Evolutionary conservation across 2,329 filamentous ascomycete genomes (phyloP).

Genomic region (Cercospora sp.): DNA sequence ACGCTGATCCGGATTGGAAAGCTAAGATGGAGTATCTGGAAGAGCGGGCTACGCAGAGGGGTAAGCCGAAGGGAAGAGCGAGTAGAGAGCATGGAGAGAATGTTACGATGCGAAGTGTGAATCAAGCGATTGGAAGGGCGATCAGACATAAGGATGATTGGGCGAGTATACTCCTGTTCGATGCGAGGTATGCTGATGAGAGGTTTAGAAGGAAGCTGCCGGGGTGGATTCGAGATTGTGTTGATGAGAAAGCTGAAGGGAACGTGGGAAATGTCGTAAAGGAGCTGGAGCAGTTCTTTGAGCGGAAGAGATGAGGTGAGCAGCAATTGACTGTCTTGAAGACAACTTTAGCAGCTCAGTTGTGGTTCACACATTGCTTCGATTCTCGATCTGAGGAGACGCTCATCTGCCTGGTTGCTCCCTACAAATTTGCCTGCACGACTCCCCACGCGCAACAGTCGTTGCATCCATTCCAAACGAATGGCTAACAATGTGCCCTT

Average conservation of each 20-base stretch:
- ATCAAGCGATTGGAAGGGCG: constrained; percentile 91
- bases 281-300: constrained; percentile 21
- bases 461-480: not conserved
- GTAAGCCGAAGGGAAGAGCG: constrained; percentile 46
- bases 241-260: constrained; percentile 10
- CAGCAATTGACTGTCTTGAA: not conserved
- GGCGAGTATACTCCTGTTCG: constrained; percentile 82
- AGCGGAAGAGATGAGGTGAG: not conserved
- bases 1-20: constrained; percentile 86
- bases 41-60: constrained; percentile 49
- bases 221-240: constrained; percentile 69
- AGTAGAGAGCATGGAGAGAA: constrained; percentile 88
- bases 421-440: not conserved
- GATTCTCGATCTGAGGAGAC: not conserved
- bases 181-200: constrained; percentile 72
- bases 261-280: constrained; percentile 12
- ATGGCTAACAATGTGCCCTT: not conserved
- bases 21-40: constrained; percentile 88
- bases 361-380: not conserved
- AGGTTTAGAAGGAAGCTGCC: constrained; percentile 79
- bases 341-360: not conserved
- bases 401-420: not conserved
- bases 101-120: constrained; percentile 92
- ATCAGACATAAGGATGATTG: constrained; percentile 88
- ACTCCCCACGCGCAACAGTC: not conserved